Base-by-base conservation (phyloP, 768 basidiomycete species). In the Leccinum subtestaceum region DNA sequence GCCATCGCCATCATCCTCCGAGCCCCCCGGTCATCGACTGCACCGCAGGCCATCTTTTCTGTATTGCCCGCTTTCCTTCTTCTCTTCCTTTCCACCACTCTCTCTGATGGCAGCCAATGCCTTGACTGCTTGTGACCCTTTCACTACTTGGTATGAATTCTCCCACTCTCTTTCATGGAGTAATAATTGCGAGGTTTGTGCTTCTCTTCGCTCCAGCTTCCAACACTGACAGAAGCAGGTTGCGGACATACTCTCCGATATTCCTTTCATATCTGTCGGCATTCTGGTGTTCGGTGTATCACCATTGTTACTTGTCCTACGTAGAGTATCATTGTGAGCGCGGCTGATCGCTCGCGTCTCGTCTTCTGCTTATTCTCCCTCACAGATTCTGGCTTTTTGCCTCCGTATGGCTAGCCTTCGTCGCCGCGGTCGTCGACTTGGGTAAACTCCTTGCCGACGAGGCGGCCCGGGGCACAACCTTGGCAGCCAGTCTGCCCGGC, bases 201-300 rank as follows among this genome's bases (percentile, higher is more conserved):
- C 23, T 65, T 52, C 45, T 9, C 19, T 57, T 25, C 23, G 36
- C 45, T n/a, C 13, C 32, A n/a, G n/a, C 55, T 17, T 15, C 13
- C 47, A 21, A 23, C 34, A 54, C 62, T 65, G 43, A 63, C 52
- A 29, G 57, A 31, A 63, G 19, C 54, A 88, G 86, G 72, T 87
- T 45, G 80, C 83, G 58, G 72, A 76, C 62, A 67, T 89, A 45
- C 75, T 90, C 48, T 75, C 81, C 17, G 86, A 87, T 61, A 83
- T 90, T 55, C 89, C 89, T 21, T 76, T 88, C 61, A 82, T 88
- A 65, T 81, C 80, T 62, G 79, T 84, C 45, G 89, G 88, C 34
- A 75, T 88, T n/a, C 73, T 88, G 67, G 80, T 80, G 23, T 82
- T 89, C 55, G 86, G 81, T 13, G 75, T 84, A 45, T 81, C 85